Evolutionary conservation across 225 moss, liverwort and hornwort species (phyloP), one percentile per base, ranked within the genome.

Genomic region (Sphagnum contortum): DNA sequence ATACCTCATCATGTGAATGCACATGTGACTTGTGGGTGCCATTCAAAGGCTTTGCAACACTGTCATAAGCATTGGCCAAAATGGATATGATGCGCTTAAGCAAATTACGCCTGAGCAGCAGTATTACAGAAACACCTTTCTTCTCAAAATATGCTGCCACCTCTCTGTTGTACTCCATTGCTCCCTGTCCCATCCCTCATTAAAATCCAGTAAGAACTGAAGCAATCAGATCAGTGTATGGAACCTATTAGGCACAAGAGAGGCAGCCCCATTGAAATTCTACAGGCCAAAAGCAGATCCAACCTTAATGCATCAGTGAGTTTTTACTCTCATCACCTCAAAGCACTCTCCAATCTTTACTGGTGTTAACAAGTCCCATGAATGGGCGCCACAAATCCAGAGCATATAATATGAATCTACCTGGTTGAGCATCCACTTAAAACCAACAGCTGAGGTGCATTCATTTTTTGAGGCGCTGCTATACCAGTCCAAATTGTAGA

Each of bases 391-490:
- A 29, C 29, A 29, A 29, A 29, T 29, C 0, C 1, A 29, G 29
- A 29, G 29, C 29, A 29, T 29, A 29, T 29, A 29, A 29, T 29
- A 29, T 29, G 29, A 29, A 29, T 29, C 29, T 55, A 86, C 86
- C 82, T 86, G 86, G 66, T 86, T 86, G 51, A 86, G 86, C 86
- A 86, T 86, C 86, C 86, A 86, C 66, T 86, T 86, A 55, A 86
- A 83, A 62, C 86, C 86, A 61, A 86, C 82, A 60, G 86, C 86
- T 55, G 86, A 79, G 66, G 82, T 82, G 50, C 86, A 86, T 61
- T 82, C 86, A 63, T 86, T 86, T 75, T 86, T 86, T 0, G 86
- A 76, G 62, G 86, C 86, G 58, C 86, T 86, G 48, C 83, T 86
- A 53, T 64, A 70, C 86, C 82, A 86, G 72, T 86, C 86, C 57